A percentile compares a stretch with the other conserved stretches of the same genome.
These are phyloP conservation scores for Rhododendron mucronatum DNA, from an alignment of 148 eudicot genomes.

Conservation along the genomic window DNA sequence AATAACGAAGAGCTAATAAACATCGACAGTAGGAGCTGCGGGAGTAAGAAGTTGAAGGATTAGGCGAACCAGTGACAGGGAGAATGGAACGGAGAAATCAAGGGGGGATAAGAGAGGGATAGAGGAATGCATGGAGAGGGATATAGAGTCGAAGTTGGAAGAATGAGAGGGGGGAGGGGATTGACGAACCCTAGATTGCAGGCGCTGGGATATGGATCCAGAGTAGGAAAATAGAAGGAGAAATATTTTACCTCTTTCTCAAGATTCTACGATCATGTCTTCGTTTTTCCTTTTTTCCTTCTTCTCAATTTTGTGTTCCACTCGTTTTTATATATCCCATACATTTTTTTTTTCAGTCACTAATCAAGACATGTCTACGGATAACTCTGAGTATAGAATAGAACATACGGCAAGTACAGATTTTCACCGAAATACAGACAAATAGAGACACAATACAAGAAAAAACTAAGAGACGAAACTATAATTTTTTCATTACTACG, in stretches of 20 bases:
- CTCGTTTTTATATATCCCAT: background rate
- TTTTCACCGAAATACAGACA: too few species aligned
- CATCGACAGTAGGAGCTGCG: background rate
- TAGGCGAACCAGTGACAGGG: background rate
- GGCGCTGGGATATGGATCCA: background rate
- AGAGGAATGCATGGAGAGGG: background rate
- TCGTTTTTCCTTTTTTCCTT: background rate
- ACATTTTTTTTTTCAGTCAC: too few species aligned
- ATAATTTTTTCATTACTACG: too few species aligned
- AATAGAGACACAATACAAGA: too few species aligned
- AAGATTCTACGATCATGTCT: background rate
- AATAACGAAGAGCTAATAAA: background rate
- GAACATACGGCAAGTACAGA: too few species aligned
- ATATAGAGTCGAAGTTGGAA: background rate
- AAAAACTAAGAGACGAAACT: too few species aligned
- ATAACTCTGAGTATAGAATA: too few species aligned
- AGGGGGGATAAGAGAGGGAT: background rate
- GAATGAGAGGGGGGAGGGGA: background rate
- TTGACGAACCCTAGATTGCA: conserved; percentile 9
- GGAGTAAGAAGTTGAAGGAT: background rate
- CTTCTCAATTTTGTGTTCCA: background rate
- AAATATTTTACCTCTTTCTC: background rate
- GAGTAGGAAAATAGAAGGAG: background rate
- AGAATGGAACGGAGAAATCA: background rate
- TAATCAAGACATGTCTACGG: too few species aligned